phyloP scores from a whole-genome alignment of 2,329 filamentous ascomycete species.

The Aspergillus spinulosporus region DNA sequence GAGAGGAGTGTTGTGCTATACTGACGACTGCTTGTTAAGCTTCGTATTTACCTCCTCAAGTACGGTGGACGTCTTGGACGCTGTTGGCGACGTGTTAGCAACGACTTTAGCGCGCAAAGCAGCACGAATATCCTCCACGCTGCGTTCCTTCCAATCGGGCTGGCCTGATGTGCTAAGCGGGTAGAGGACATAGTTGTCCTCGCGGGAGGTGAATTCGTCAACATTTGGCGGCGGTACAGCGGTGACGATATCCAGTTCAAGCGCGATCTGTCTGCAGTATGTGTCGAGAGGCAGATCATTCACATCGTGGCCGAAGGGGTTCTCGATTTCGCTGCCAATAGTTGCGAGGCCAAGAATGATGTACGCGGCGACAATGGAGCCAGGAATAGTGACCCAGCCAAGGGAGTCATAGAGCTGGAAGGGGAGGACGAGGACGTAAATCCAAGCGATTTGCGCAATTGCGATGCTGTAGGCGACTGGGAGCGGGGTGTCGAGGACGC shows the following conservation, averaged over 20 bases:
- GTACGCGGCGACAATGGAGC: slow-evolving; percentile 69
- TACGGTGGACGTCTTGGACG: slow-evolving; percentile 28
- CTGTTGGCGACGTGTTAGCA: slow-evolving; percentile 21
- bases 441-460: slow-evolving; percentile 82
- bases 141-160: slow-evolving; percentile 51
- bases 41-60: slow-evolving; percentile 19
- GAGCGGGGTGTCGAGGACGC: slow-evolving; percentile 77
- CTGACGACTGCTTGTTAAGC: slow-evolving; percentile 26
- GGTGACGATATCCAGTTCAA: slow-evolving; percentile 73
- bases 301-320: slow-evolving; percentile 80
- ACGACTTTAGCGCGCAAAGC: slow-evolving; percentile 43
- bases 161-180: slow-evolving; percentile 48
- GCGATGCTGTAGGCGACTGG: slow-evolving; percentile 81
- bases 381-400: slow-evolving; percentile 74
- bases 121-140: slow-evolving; percentile 48
- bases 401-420: slow-evolving; percentile 72
- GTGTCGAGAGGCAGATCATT: slow-evolving; percentile 76
- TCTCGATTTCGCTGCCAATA: slow-evolving; percentile 81
- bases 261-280: slow-evolving; percentile 72
- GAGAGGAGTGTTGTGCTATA: background rate
- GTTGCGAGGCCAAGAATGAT: slow-evolving; percentile 76
- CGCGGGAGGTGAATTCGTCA: slow-evolving; percentile 48
- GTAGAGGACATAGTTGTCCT: slow-evolving; percentile 41
- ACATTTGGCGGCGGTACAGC: slow-evolving; percentile 55
- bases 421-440: slow-evolving; percentile 76